Evolutionary conservation across 2,329 filamentous ascomycete genomes (phyloP).

Genomic region (Apiospora sp.): DNA sequence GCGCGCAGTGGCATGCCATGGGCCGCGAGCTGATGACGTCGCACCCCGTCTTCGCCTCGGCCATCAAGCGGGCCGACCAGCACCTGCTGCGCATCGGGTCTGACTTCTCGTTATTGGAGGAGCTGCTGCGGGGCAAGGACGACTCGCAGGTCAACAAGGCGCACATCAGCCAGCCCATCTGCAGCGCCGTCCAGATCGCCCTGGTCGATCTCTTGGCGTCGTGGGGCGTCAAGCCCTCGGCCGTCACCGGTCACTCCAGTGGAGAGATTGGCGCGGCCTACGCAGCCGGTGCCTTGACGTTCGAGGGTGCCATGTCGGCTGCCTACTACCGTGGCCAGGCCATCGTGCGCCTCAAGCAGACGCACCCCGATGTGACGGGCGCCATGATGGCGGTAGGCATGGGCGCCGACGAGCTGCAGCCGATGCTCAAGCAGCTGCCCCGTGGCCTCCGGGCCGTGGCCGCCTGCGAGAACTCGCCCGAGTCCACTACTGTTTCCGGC

Average conservation of each 20-base stretch:
- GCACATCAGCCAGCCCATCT: constrained; percentile 45
- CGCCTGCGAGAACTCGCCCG: constrained; percentile 38
- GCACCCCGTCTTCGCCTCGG: constrained; percentile 31
- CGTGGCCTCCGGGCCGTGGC: constrained; percentile 36
- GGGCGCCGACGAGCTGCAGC: constrained; percentile 47
- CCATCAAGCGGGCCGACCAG: constrained; percentile 32
- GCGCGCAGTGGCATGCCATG: constrained; percentile 47
- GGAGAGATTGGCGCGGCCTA: constrained; percentile 38
- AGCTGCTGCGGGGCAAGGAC: constrained; percentile 32
- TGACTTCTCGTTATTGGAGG: constrained; percentile 36
- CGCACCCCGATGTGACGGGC: constrained; percentile 49
- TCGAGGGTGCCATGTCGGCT: constrained; percentile 36
- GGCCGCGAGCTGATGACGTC: constrained; percentile 40
- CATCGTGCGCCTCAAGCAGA: constrained; percentile 47
- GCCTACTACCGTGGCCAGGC: constrained; percentile 50
- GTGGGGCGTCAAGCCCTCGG: constrained; percentile 39
- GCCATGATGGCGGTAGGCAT: constrained; percentile 63
- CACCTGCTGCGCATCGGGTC: constrained; percentile 32
- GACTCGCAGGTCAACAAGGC: constrained; percentile 36
- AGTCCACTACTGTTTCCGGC: constrained; percentile 35
- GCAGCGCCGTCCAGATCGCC: constrained; percentile 52
- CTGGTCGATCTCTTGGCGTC: constrained; percentile 47
- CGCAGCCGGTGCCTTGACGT: constrained; percentile 38
- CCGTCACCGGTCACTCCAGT: constrained; percentile 39
- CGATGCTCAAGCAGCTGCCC: constrained; percentile 34